Evolutionary conservation across 1,284 basidiomycete species (phyloP), one percentile per base, ranked within the genome.

Genomic region (Sporisorium exsertum): DNA sequence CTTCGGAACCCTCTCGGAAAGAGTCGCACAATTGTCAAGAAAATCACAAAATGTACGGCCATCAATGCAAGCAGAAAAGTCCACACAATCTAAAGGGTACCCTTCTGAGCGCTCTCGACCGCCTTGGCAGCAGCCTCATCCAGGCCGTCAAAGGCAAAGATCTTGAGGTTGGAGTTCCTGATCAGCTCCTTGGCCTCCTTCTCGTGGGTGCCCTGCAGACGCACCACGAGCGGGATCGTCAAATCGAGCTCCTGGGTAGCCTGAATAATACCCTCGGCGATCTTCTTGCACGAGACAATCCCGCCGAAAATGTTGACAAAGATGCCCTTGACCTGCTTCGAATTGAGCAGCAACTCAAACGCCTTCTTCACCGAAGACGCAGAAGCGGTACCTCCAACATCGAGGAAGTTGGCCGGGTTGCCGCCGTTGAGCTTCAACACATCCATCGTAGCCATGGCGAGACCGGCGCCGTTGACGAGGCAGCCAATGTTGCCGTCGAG

Each of bases 371-470:
- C 97, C 12, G 96, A 97, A 82, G 97, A 94, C 37, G 97, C 95
- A 8, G 95, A 98, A 50, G 97, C 97, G 82, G 96, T 93, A 46
- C 94, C 96, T 89, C 96, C 96, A 63, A 98, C 95, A 82, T 99
- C 96, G 72, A 99, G 89, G 90, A 97, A 99, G 87, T 99, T 99
- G 73, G 97, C 97, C 12, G 97, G 97, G 84, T 95, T 92, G 46
- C 82, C 82, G 15, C 81, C 81, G 68, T 82, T 82, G 65, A 97
- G 89, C 71, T 95, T 91, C 64, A 99, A 89, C 37, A 99, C 96
- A 85, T 99, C 97, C 95, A 99, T 99, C 59, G 97, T 99, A 32
- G 97, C 97, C 97, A 99, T 99, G 59, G 97, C 97, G 69, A 99
- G 89, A 86, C 97, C 97, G 67, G 97, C 97, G 83, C 97, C 97